Conservation (phyloP, 2,329 filamentous ascomycete species). For the Cercospora sp. region DNA sequence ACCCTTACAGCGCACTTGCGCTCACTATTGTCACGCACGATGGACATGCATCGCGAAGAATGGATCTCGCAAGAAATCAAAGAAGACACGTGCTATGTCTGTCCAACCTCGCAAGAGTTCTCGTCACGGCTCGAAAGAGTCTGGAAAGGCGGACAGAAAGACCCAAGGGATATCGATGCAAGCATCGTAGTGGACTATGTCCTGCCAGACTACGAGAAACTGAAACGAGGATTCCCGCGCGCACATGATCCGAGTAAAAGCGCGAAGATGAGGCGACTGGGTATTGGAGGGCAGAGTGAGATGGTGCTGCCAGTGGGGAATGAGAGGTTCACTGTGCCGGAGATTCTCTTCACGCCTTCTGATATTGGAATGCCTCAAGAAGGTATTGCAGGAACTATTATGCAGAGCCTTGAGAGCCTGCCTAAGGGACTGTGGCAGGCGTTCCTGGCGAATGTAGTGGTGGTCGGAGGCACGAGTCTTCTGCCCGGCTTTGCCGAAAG, state of each 20-base stretch:
- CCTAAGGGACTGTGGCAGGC: constrained; percentile 83
- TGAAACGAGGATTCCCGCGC: constrained; percentile 67
- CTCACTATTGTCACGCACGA: constrained; percentile 85
- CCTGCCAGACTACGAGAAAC: constrained; percentile 72
- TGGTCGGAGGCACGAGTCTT: constrained; percentile 81
- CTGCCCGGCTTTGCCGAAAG: constrained; percentile 80
- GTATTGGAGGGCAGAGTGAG: constrained; percentile 58
- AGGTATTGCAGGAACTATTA: constrained; percentile 77
- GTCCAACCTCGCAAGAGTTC: constrained; percentile 51
- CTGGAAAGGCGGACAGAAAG: constrained; percentile 74
- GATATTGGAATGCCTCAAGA: constrained; percentile 84
- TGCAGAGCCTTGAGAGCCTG: constrained; percentile 72
- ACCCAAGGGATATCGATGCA: constrained; percentile 50
- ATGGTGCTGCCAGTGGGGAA: constrained; percentile 86
- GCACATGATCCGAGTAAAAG: constrained; percentile 72
- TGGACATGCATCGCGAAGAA: constrained; percentile 92
- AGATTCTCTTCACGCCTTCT: constrained; percentile 81
- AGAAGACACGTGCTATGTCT: constrained; percentile 79
- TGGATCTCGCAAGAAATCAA: constrained; percentile 96
- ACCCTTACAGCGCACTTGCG: constrained; percentile 91
- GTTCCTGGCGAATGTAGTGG: constrained; percentile 80
- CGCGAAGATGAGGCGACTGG: constrained; percentile 52
- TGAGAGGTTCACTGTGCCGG: constrained; percentile 86
- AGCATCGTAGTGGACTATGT: constrained; percentile 84
- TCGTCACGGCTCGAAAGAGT: constrained; percentile 72